phyloP scores from a whole-genome alignment of 2,329 filamentous ascomycete species.

The Ceratocystiopsis brevicomis region DNA sequence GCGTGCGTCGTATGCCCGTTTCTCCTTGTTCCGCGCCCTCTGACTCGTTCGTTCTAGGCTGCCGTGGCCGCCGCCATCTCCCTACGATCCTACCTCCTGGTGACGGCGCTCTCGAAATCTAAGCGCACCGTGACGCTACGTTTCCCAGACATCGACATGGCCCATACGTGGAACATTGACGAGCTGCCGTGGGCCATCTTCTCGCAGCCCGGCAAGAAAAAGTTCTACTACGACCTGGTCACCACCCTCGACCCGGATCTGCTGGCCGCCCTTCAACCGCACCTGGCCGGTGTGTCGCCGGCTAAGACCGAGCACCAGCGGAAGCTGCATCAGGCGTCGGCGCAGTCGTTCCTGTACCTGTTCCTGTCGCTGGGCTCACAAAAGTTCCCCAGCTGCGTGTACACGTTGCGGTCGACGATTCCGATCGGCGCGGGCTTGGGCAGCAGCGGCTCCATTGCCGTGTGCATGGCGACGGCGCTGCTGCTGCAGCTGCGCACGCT shows the following conservation, averaged over 20 bases:
- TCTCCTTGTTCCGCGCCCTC: not conserved
- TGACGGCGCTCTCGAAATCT: conserved; percentile 85
- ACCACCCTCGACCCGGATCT: conserved; percentile 72
- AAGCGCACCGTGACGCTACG: conserved; percentile 70
- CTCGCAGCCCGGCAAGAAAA: conserved; percentile 66
- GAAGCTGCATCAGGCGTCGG: conserved; percentile 70
- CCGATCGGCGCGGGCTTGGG: conserved; percentile 82
- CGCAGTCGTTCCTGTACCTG: conserved; percentile 76
- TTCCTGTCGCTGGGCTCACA: conserved; percentile 73
- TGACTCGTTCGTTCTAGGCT: conserved; percentile 29
- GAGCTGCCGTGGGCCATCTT: conserved; percentile 76
- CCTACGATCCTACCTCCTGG: conserved; percentile 85
- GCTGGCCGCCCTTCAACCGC: conserved; percentile 60
- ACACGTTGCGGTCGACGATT: conserved; percentile 83
- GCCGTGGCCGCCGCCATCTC: conserved; percentile 92
- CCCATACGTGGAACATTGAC: conserved; percentile 89
- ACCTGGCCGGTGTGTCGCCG: conserved; percentile 52
- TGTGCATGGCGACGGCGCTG: conserved; percentile 70
- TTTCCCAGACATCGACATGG: conserved; percentile 78
- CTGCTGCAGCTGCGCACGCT: conserved; percentile 76
- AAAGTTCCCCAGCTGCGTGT: conserved; percentile 63
- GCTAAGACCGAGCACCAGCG: conserved; percentile 48
- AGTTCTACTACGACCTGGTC: conserved; percentile 80
- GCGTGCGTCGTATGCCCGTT: conserved; percentile 11
- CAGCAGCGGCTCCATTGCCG: conserved; percentile 83